Base-by-base conservation (phyloP, 2,329 filamentous ascomycete species). In the Talaromyces sp. region DNA sequence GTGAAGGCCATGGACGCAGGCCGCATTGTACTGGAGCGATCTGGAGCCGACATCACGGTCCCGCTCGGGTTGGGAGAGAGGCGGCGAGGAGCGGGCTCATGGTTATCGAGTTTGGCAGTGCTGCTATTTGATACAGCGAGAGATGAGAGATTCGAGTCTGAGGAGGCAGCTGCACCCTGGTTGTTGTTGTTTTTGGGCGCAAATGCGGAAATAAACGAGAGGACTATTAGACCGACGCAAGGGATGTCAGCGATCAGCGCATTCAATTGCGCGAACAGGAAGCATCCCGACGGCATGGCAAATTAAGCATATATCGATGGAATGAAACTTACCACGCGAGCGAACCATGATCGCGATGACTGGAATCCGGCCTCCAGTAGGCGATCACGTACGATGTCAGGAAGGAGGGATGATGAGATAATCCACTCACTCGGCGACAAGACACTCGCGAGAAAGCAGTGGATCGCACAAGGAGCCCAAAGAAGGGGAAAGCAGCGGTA, bases 161-260 rank as follows among this genome's bases (percentile, higher is more conserved):
- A 14, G 4, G 65, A 68, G 35, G 35, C 35, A 59, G 73, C 72
- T 54, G 73, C 72, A 69, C 58, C 74, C 71, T 67, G 73, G 71
- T 66, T 77, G 66, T 64, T 69, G 66, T 64, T 69, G 62, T 70
- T 76, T 68, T 27, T 27, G 26, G 70, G 72, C 63, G 75, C 72
- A 63, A 78, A 78, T 32, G 72, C 79, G 66, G 89, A 91, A 84
- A 96, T 93, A 78, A 96, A 96, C 69, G 91, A 96, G 68, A 92
- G 82, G 60, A 96, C 91, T 96, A 76, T 35, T 35, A 91, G 70
- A 95, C 91, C 21, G 46, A 63, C 19, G 58, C 61, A 77, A 96
- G 96, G 62, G 92, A 96, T 55, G 1, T 92, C 92, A 54, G 87
- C 92, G 63, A 96, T 87, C 70, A 96, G 91, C 70, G 96, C 92